These are phyloP conservation scores for Sugiyamaella valdiviana DNA, from an alignment of 805 yeast species.

Conservation along the genomic window DNA sequence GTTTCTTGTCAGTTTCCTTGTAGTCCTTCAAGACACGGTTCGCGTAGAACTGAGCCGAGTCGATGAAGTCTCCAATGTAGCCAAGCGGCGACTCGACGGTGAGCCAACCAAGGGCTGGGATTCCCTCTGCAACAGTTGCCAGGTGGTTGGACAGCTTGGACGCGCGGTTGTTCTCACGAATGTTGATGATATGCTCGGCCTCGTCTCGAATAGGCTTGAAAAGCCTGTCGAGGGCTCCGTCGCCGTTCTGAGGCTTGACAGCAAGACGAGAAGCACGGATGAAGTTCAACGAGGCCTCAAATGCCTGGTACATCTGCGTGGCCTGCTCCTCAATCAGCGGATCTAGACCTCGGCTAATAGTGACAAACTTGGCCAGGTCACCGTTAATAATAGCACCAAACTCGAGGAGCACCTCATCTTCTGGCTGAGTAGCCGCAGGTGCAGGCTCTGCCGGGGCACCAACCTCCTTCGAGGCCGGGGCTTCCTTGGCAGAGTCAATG, in stretches of 20 bases:
- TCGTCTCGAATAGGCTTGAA: conserved; percentile 62
- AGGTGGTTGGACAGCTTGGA: conserved; percentile 63
- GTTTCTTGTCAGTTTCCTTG: conserved; percentile 62
- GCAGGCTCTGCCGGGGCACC: conserved; percentile 17
- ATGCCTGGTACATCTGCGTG: conserved; percentile 38
- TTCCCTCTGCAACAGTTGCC: conserved; percentile 82
- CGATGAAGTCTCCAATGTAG: conserved; percentile 74
- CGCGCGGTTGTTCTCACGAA: conserved; percentile 71
- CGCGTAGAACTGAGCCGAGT: conserved; percentile 90
- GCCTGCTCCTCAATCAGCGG: conserved; percentile 48
- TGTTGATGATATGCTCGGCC: conserved; percentile 49
- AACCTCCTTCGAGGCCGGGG: conserved; percentile 14
- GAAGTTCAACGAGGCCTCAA: conserved; percentile 53
- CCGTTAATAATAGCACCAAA: conserved; percentile 51
- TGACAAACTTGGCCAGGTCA: conserved; percentile 54
- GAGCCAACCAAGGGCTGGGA: conserved; percentile 89
- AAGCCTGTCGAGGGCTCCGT: conserved; percentile 49
- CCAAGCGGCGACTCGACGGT: conserved; percentile 69
- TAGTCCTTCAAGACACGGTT: conserved; percentile 82
- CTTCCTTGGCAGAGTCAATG: conserved; percentile 19
- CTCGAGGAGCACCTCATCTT: conserved; percentile 27
- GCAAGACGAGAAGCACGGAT: conserved; percentile 33
- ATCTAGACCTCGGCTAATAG: conserved; percentile 48
- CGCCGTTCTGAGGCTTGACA: conserved; percentile 56
- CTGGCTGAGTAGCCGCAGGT: conserved; percentile 14